Evolutionary conservation across 2,329 filamentous ascomycete species (phyloP), one percentile per base, ranked within the genome.

Genomic region (Leptographium galeiforme): DNA sequence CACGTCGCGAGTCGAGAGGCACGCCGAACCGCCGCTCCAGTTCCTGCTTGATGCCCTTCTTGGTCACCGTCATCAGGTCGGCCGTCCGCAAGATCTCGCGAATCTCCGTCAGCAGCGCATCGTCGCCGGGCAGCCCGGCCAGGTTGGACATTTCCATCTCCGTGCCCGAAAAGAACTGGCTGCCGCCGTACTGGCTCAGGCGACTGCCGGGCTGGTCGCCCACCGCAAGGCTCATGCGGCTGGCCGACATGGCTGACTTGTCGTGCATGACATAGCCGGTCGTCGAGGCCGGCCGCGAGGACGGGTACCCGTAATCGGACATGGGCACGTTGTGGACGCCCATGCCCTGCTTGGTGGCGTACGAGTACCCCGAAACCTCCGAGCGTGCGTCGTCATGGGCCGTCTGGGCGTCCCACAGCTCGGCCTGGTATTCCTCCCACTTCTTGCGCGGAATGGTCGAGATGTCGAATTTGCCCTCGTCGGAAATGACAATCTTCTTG

Each of bases 361-460:
- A 98, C 53, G 87, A 94, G 72, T 88, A 87, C 55, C 91, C 91
- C n/a, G 89, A 96, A 51, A 91, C 72, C 68, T 96, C 91, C 11
- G 89, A 95, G 56, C 79, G 84, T 30, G 82, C 73, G 65, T 98
- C 93, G 59, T 83, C 80, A 62, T 85, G 84, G n/a, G 87, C 75
- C 8, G 80, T 94, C 70, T 95, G 88, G 1, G 87, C 85, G 65
- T 98, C 93, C 93, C 91, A 98, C 46, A 98, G 82, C 75, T 97
- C 93, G 58, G 86, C 86, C 69, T 98, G 93, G 68, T 97, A 98
- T 63, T 98, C 93, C 68, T 98, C 93, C 93, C 93, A 98, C 76
- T 87, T 93, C 83, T 97, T 98, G 72, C 88, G 87, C 19, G 93
- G 93, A 60, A 98, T 97, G 40, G 84, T 87, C 48, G 78, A 76